Evolutionary conservation across 2,329 filamentous ascomycete genomes (phyloP).

Genomic region (Arthroderma sp.): DNA sequence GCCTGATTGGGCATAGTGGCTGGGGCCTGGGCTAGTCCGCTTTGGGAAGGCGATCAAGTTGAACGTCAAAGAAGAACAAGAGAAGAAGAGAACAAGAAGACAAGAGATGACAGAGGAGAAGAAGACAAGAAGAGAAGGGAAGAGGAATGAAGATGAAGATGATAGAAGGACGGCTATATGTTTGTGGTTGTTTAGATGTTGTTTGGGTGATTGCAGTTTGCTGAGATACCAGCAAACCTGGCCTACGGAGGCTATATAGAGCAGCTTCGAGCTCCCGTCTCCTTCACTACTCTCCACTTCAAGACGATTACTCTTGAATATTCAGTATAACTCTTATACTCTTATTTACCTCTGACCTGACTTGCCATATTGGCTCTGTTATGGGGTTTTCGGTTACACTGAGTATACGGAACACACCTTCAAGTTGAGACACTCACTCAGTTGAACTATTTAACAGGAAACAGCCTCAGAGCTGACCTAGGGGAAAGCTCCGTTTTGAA

Average conservation of each 20-base stretch:
- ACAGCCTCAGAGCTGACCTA: too few relatives aligned
- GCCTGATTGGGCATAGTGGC: neutral
- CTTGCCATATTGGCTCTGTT: too few relatives aligned
- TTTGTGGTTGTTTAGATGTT: too few relatives aligned
- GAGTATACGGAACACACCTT: too few relatives aligned
- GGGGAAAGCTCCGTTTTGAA: too few relatives aligned
- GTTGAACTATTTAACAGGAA: too few relatives aligned
- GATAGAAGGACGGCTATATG: neutral
- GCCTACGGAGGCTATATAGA: neutral
- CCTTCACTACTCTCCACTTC: neutral
- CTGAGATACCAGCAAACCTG: neutral
- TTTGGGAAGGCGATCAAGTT: neutral
- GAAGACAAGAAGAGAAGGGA: neutral
- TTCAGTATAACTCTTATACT: too few relatives aligned
- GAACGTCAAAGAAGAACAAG: neutral
- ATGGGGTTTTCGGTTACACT: too few relatives aligned
- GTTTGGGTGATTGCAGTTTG: neutral
- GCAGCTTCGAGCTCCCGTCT: too few relatives aligned
- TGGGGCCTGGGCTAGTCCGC: neutral
- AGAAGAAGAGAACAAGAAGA: neutral
- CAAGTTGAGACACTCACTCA: too few relatives aligned
- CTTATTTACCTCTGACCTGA: too few relatives aligned
- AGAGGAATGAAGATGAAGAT: neutral
- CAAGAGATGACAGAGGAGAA: neutral
- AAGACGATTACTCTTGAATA: neutral